Percentiles rank a stretch among this genome's conserved stretches.
Evolutionary conservation across 441 rosid species (phyloP).

Genomic region (Bruguiera hainesii): DNA sequence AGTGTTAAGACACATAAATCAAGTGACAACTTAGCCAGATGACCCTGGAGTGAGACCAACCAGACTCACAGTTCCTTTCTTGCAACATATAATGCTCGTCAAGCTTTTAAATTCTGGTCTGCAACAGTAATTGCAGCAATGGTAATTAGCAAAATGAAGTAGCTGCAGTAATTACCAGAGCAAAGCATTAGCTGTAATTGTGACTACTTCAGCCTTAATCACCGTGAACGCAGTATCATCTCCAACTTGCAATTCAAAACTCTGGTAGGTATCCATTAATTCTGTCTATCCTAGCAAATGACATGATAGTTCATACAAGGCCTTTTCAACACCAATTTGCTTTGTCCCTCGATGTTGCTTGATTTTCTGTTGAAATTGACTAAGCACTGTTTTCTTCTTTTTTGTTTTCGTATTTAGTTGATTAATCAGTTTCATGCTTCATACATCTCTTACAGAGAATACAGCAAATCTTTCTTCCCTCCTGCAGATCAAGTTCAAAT

Average conservation of each 20-base stretch:
- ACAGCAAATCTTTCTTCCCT: background rate
- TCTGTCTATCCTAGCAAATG: background rate
- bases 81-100: background rate
- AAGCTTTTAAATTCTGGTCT: background rate
- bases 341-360: background rate
- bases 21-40: background rate
- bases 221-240: too few relatives aligned
- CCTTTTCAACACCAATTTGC: slow-evolving; percentile 1
- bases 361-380: background rate
- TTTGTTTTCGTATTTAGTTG: background rate
- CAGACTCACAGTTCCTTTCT: background rate
- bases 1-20: background rate
- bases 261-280: background rate
- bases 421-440: too few relatives aligned
- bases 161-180: too few relatives aligned
- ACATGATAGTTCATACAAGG: slow-evolving; percentile 2
- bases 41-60: background rate
- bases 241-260: too few relatives aligned
- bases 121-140: too few relatives aligned
- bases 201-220: too few relatives aligned
- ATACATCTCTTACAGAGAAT: background rate
- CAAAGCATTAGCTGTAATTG: too few relatives aligned
- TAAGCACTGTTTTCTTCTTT: background rate
- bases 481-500: background rate
- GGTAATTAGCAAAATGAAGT: too few relatives aligned